A percentile compares a stretch with the other conserved stretches of the same genome.
phyloP scores from a whole-genome alignment of 2,329 filamentous ascomycete genomes.

The Aquanectria penicillioides region DNA sequence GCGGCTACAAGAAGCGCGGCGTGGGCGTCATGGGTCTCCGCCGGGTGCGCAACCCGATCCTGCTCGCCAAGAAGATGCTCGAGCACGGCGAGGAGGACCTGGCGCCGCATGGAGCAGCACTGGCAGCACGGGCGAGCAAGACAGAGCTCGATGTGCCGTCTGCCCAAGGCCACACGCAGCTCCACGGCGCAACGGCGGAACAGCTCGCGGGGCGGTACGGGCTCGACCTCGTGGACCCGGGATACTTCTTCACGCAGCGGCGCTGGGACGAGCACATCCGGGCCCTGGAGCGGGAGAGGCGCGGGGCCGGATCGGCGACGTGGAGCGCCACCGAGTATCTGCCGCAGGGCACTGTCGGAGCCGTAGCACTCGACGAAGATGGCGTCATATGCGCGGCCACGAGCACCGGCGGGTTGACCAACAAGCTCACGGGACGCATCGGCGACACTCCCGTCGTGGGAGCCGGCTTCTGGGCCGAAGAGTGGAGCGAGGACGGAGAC shows the following conservation, averaged over 20 bases:
- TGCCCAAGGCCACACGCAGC: constrained; percentile 75
- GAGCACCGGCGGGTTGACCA: constrained; percentile 82
- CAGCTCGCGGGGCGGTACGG: constrained; percentile 74
- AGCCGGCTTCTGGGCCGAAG: constrained; percentile 90
- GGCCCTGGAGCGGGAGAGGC: constrained; percentile 63
- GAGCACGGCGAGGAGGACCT: constrained; percentile 72
- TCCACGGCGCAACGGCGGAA: constrained; percentile 76
- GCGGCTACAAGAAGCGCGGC: constrained; percentile 77
- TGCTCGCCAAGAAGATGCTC: constrained; percentile 77
- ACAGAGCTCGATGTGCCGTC: constrained; percentile 58
- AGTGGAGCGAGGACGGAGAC: constrained; percentile 70
- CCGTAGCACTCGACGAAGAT: constrained; percentile 80
- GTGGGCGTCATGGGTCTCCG: constrained; percentile 80
- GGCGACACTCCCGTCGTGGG: constrained; percentile 88
- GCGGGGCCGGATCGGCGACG: constrained; percentile 51
- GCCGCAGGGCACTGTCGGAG: constrained; percentile 86
- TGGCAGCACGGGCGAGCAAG: background rate
- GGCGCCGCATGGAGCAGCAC: constrained; percentile 42
- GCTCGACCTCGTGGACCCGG: constrained; percentile 72
- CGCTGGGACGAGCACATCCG: constrained; percentile 81
- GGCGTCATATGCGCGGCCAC: constrained; percentile 77
- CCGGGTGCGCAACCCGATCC: constrained; percentile 82
- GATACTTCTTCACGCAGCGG: constrained; percentile 82
- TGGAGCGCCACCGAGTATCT: constrained; percentile 75
- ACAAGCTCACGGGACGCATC: constrained; percentile 85